Base-by-base conservation (phyloP, 2,329 filamentous ascomycete genomes). In the Aurifilum marmelostoma region DNA sequence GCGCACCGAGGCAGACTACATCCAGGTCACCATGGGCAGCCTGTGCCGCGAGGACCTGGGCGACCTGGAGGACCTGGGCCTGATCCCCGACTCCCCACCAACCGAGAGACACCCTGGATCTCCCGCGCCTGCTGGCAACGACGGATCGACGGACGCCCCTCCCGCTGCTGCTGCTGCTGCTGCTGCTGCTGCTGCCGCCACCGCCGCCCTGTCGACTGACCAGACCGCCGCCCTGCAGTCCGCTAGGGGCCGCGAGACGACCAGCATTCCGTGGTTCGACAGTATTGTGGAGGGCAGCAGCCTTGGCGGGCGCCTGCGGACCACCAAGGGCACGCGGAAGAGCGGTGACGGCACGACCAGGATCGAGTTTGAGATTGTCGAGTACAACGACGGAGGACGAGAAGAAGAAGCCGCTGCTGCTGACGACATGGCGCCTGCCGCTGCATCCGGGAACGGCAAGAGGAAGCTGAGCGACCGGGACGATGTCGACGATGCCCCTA, bases 211-310 rank as follows among this genome's bases (percentile, higher is more conserved):
- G 16, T 43, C 41, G 7, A 16, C 63, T 14, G 41, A 39, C 11
- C 43, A 60, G 41, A 41, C 64, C n/a, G 50, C 63, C 59, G 50
- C 63, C 59, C 12, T 63, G 62, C 78, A 71, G 59, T 68, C 73
- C 70, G 24, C 18, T 29, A n/a, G 7, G 3, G 75, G 67, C 74
- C 88, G 87, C 0, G 83, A 92, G 60, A 89, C 88, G 3, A 92
- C 89, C 82, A 90, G 91, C 2, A 85, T 95, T 37, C 92, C 93
- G 0, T 97, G 93, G 92, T 95, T 97, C 73, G 92, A 97, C 74
- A 87, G 88, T 72, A 85, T 97, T 83, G 87, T 97, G 2, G 87
- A 92, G 75, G 90, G 93, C 66, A 94, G 92, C 73, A 84, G 84
- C 52, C 80, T 97, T 56, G 92, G 92, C 1, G 88, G 85, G 64